phyloP scores from a whole-genome alignment of 805 yeast species.

The Myxozyma mucilagina region DNA sequence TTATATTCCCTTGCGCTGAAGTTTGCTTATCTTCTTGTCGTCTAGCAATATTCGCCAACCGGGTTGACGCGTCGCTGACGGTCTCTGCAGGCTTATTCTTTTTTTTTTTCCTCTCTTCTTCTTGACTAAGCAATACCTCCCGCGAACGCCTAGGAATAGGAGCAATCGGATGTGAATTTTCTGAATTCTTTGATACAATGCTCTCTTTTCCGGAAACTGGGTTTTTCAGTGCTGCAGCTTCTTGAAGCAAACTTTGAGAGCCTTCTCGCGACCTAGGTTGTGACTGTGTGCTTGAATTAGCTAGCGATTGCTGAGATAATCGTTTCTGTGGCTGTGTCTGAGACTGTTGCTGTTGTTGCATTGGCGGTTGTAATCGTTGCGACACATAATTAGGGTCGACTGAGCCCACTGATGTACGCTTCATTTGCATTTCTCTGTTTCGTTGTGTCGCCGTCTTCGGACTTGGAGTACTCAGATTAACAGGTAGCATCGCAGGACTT shows the following conservation, averaged over 20 bases:
- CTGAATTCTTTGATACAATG: too few species aligned
- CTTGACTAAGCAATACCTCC: too few species aligned
- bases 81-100: background rate
- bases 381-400: background rate
- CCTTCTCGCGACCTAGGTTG: background rate
- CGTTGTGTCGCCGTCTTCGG: too few species aligned
- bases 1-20: background rate
- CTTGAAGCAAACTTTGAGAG: too few species aligned
- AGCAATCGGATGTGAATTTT: too few species aligned
- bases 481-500: too few species aligned
- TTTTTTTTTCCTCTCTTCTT: too few species aligned
- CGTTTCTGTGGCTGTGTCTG: background rate
- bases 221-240: too few species aligned
- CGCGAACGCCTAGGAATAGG: too few species aligned
- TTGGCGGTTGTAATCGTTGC: background rate
- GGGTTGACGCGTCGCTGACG: background rate
- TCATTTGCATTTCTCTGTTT: background rate
- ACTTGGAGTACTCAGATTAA: too few species aligned
- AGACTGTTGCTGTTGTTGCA: background rate
- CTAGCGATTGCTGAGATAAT: background rate
- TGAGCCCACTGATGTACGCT: background rate
- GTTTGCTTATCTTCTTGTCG: background rate
- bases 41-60: too few species aligned
- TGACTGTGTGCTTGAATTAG: background rate
- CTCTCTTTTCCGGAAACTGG: too few species aligned